These are phyloP conservation scores for Penicillium atrosanguineum DNA, from an alignment of 495 filamentous ascomycete species.

Conservation along the genomic window DNA sequence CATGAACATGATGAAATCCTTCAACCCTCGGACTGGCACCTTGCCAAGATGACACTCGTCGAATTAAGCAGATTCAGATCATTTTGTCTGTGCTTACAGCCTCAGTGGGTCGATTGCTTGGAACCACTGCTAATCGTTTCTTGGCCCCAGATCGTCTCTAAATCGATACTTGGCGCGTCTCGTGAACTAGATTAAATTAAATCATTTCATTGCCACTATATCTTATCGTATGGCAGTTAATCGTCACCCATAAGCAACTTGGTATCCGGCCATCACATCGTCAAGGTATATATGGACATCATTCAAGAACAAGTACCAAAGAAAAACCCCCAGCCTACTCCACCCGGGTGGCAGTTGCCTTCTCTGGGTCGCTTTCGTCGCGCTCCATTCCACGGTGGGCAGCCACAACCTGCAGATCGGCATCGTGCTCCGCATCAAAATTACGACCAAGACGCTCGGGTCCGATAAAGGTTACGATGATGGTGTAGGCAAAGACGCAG, in stretches of 20 bases:
- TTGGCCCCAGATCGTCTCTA: neutral
- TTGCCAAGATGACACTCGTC: slow-evolving; percentile 6
- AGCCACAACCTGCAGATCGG: slow-evolving; percentile 55
- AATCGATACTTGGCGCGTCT: neutral
- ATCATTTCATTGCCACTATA: neutral
- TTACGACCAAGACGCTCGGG: slow-evolving; percentile 68
- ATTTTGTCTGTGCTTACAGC: neutral
- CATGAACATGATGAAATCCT: slow-evolving; percentile 16
- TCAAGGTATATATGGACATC: neutral
- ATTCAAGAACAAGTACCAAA: neutral
- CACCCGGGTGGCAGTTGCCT: slow-evolving; percentile 5
- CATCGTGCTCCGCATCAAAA: slow-evolving; percentile 66
- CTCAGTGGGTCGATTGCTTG: neutral
- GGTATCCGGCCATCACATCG: neutral
- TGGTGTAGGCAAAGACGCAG: slow-evolving; percentile 82
- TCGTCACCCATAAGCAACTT: neutral
- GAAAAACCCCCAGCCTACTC: neutral
- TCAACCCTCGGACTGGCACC: slow-evolving; percentile 14
- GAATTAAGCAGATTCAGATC: slow-evolving; percentile 25
- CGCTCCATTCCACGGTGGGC: slow-evolving; percentile 13
- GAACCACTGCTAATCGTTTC: neutral
- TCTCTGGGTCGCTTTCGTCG: slow-evolving; percentile 18
- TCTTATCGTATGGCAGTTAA: neutral
- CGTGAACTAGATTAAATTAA: neutral
- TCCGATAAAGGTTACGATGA: slow-evolving; percentile 70